Evolutionary conservation across 345 rosid species (phyloP).

Genomic region (Cardamine resedifolia): DNA sequence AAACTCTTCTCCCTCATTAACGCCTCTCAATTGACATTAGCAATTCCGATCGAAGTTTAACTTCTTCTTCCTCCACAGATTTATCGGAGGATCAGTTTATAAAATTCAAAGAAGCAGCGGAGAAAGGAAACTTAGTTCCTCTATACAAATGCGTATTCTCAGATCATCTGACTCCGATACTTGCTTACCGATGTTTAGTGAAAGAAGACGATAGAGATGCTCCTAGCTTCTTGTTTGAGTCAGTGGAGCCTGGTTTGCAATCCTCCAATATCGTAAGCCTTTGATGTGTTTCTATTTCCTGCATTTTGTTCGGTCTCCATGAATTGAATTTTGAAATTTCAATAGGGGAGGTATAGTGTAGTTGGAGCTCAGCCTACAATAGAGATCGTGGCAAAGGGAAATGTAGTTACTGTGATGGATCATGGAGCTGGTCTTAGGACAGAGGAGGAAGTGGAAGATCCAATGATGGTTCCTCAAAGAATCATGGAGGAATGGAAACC

Average conservation of each 20-base stretch:
- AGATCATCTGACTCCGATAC: slow-evolving; percentile 89
- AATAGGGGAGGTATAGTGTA: slow-evolving; percentile 82
- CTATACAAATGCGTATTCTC: slow-evolving; percentile 69
- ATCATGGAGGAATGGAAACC: slow-evolving; percentile 86
- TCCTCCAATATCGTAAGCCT: slow-evolving; percentile 61
- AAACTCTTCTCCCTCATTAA: not conserved
- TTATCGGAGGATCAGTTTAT: slow-evolving; percentile 51
- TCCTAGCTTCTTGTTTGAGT: slow-evolving; percentile 91
- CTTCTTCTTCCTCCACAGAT: slow-evolving; percentile 1
- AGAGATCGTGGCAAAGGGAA: slow-evolving; percentile 82
- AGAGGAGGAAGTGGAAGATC: slow-evolving; percentile 88
- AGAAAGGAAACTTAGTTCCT: slow-evolving; percentile 77
- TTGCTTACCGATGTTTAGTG: slow-evolving; percentile 86
- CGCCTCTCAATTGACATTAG: not conserved
- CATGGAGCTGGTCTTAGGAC: slow-evolving; percentile 57
- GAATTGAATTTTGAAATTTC: slow-evolving; percentile 1
- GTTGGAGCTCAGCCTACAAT: slow-evolving; percentile 92
- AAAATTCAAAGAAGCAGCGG: slow-evolving; percentile 68
- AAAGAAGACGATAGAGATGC: slow-evolving; percentile 96
- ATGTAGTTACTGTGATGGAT: slow-evolving; percentile 79
- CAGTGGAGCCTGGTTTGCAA: slow-evolving; percentile 77
- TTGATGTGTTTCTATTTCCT: not conserved
- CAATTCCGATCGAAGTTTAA: not conserved
- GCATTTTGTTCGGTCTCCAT: not conserved
- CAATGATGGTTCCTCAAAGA: slow-evolving; percentile 79